Evolutionary conservation across 1,284 basidiomycete species (phyloP).

Genomic region (Leccinum pachyderme): DNA sequence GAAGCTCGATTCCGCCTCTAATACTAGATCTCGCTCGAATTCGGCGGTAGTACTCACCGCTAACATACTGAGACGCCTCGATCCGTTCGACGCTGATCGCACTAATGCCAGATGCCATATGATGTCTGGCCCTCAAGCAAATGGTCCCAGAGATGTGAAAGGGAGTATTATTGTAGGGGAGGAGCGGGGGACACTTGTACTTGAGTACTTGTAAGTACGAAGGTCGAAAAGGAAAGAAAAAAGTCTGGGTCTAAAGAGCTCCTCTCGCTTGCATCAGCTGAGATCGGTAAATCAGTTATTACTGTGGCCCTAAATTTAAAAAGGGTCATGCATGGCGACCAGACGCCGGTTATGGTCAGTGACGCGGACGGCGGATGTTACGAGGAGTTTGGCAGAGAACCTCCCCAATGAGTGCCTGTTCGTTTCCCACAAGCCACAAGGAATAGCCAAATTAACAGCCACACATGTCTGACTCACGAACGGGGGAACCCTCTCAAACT

Average conservation of each 20-base stretch:
- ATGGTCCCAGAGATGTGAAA: not conserved
- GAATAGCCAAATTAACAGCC: slow-evolving; percentile 4
- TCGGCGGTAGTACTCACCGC: slow-evolving; percentile 18
- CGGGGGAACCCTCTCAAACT: slow-evolving; percentile 3
- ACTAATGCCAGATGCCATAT: slow-evolving; percentile 11
- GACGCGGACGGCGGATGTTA: not conserved
- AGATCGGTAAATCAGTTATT: not conserved
- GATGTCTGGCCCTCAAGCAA: not conserved
- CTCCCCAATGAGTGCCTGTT: not conserved
- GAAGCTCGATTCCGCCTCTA: not conserved
- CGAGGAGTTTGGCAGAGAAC: not conserved
- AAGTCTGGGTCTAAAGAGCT: too few relatives aligned
- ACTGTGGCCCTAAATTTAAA: not conserved
- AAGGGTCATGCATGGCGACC: not conserved
- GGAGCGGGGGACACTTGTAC: too few relatives aligned
- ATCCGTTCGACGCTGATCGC: slow-evolving; percentile 6
- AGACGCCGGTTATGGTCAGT: not conserved
- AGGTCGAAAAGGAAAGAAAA: too few relatives aligned
- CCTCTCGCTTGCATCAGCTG: not conserved
- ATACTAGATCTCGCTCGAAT: not conserved
- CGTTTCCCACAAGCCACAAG: slow-evolving; percentile 1
- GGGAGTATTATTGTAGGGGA: not conserved
- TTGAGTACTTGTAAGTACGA: too few relatives aligned
- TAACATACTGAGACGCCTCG: slow-evolving; percentile 25
- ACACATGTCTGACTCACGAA: slow-evolving; percentile 15